These are phyloP conservation scores for Eucalyptus polyanthemos DNA, from an alignment of 345 rosid genomes.

Conservation along the genomic window DNA sequence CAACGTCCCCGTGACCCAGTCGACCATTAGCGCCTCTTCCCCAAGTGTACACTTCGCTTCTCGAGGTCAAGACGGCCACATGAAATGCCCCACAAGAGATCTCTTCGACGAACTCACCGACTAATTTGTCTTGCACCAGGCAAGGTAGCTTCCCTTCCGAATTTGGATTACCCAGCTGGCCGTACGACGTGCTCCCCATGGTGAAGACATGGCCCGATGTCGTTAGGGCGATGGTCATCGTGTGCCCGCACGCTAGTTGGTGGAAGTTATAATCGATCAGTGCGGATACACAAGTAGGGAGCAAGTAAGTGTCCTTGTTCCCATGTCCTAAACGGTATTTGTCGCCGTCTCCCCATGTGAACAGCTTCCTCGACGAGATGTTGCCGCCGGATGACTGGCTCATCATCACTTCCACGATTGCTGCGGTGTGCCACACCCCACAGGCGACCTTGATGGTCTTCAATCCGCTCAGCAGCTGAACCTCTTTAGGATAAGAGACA, in stretches of 20 bases:
- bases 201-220: conserved; percentile 92
- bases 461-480: conserved; percentile 50
- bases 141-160: conserved; percentile 68
- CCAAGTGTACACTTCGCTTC: conserved; percentile 96
- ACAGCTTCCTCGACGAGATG: conserved; percentile 55
- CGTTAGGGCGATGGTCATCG: conserved; percentile 79
- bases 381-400: conserved; percentile 36
- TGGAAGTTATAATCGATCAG: conserved; percentile 90
- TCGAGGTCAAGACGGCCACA: conserved; percentile 73
- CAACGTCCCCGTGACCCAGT: conserved; percentile 81
- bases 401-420: conserved; percentile 76
- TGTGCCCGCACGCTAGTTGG: conserved; percentile 81
- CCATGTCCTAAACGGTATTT: conserved; percentile 88
- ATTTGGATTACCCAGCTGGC: conserved; percentile 66
- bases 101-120: conserved; percentile 95
- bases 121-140: conserved; percentile 74
- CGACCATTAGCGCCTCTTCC: conserved; percentile 88
- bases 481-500: conserved; percentile 64
- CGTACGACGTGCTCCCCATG: conserved; percentile 68
- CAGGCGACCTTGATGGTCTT: conserved; percentile 87
- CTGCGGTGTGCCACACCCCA: conserved; percentile 95
- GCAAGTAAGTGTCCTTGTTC: conserved; percentile 65
- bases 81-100: conserved; percentile 86
- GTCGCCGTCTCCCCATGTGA: conserved; percentile 98
- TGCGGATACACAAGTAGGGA: conserved; percentile 78